These are phyloP conservation scores for Lactarius hatsudake DNA, from an alignment of 768 basidiomycete species.

Conservation along the genomic window DNA sequence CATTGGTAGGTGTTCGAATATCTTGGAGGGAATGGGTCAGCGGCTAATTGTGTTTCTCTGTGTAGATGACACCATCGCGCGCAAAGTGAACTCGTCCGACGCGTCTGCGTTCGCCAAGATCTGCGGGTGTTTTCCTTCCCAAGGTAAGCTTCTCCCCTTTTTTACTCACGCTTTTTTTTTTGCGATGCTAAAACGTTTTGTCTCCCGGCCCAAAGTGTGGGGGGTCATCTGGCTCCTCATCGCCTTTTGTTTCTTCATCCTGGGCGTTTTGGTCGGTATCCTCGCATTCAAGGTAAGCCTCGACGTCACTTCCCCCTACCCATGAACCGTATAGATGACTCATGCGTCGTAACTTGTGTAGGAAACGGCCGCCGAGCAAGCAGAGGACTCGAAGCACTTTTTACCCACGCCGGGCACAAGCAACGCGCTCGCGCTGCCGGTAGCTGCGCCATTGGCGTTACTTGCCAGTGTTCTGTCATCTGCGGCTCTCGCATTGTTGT, in stretches of 20 bases:
- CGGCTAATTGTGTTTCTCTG: background rate
- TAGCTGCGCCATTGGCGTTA: constrained; percentile 7
- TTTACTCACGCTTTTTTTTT: no score
- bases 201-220: constrained; percentile 56
- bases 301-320: background rate
- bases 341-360: constrained; percentile 30
- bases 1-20: constrained; percentile 48
- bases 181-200: background rate
- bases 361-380: constrained; percentile 61
- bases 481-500: constrained; percentile 6
- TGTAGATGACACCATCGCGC: constrained; percentile 76
- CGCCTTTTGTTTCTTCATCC: constrained; percentile 70
- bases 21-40: background rate
- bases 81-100: constrained; percentile 85
- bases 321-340: background rate
- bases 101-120: constrained; percentile 81
- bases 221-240: constrained; percentile 84
- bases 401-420: constrained; percentile 57
- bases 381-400: constrained; percentile 50
- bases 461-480: constrained; percentile 1
- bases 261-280: constrained; percentile 74
- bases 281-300: constrained; percentile 74
- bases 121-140: constrained; percentile 83
- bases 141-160: no score
- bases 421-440: constrained; percentile 27